Evolutionary conservation across 192 early-diverging fungal species (phyloP).

Genomic region (Umbelopsis vinacea): DNA sequence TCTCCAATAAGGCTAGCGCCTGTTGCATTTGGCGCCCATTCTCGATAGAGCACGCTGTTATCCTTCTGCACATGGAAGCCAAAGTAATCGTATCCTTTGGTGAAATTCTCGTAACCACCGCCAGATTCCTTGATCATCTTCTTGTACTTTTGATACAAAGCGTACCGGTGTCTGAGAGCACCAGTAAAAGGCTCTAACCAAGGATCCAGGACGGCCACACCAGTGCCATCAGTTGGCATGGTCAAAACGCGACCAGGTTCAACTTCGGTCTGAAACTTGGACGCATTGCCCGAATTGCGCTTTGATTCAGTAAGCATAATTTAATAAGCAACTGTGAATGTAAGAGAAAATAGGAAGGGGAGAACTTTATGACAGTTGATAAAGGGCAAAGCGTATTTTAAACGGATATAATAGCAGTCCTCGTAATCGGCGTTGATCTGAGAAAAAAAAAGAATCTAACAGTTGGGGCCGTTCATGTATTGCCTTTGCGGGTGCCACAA

Average conservation of each 20-base stretch:
- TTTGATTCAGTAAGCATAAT: constrained; percentile 13
- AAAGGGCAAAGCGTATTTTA: not conserved
- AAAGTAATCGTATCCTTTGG: constrained; percentile 77
- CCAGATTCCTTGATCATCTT: constrained; percentile 67
- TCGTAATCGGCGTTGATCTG: constrained; percentile 20
- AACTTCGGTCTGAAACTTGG: constrained; percentile 34
- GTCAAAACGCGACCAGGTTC: constrained; percentile 37
- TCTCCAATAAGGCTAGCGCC: constrained; percentile 87
- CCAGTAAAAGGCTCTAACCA: constrained; percentile 76
- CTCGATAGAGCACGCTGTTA: constrained; percentile 78
- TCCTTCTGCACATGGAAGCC: constrained; percentile 78
- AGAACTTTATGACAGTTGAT: not conserved
- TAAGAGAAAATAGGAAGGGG: not conserved
- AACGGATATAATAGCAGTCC: not conserved
- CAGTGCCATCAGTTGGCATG: constrained; percentile 56
- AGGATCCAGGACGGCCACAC: constrained; percentile 74
- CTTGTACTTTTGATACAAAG: constrained; percentile 70
- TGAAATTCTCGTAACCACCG: constrained; percentile 85
- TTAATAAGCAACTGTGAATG: too few relatives aligned
- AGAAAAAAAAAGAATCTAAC: not conserved
- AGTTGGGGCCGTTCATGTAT: not conserved
- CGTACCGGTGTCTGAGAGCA: constrained; percentile 60
- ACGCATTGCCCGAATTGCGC: not conserved
- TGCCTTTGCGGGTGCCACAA: constrained; percentile 13
- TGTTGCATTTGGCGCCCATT: constrained; percentile 91